phyloP scores from a whole-genome alignment of 108 stramenopile genomes.

The Skeletonema menzelii region DNA sequence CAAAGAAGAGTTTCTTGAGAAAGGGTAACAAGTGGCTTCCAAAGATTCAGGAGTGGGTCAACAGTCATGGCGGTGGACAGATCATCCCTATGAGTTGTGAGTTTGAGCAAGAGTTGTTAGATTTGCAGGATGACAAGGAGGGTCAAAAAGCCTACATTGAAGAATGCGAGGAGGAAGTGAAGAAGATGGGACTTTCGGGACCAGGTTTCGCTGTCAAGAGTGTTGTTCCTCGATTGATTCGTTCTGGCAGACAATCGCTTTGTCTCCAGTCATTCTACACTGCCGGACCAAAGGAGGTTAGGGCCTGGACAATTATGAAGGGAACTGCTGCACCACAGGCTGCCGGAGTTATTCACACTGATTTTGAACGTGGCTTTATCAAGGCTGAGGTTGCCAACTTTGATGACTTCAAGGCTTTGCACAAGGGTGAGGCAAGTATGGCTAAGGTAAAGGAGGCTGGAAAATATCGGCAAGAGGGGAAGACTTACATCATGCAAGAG shows the following conservation, averaged over 20 bases:
- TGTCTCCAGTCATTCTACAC: slow-evolving; percentile 98
- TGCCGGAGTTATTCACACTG: slow-evolving; percentile 98
- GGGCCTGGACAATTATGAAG: slow-evolving; percentile 98
- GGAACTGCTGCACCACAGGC: slow-evolving; percentile 93
- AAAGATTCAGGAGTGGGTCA: slow-evolving; percentile 94
- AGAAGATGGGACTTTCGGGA: slow-evolving; percentile 82
- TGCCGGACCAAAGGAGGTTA: slow-evolving; percentile 98
- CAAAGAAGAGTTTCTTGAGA: slow-evolving; percentile 93
- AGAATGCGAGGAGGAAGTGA: slow-evolving; percentile 80
- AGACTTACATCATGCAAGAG: slow-evolving; percentile 92
- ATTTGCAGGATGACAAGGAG: slow-evolving; percentile 72
- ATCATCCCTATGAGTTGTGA: slow-evolving; percentile 98
- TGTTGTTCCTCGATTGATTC: slow-evolving; percentile 95
- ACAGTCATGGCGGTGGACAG: slow-evolving; percentile 94
- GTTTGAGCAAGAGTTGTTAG: slow-evolving; percentile 93
- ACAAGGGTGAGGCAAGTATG: slow-evolving; percentile 89
- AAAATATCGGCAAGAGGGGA: slow-evolving; percentile 98
- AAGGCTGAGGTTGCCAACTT: slow-evolving; percentile 96
- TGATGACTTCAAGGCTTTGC: slow-evolving; percentile 96
- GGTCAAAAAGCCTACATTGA: slow-evolving; percentile 80
- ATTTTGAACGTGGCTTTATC: slow-evolving; percentile 99
- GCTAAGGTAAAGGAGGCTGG: slow-evolving; percentile 98
- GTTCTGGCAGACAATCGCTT: slow-evolving; percentile 93
- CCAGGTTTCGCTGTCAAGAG: slow-evolving; percentile 86
- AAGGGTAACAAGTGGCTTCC: slow-evolving; percentile 97